A percentile compares a stretch with the other conserved stretches of the same genome.
These are phyloP conservation scores for Neonectria coccinea DNA, from an alignment of 2,329 filamentous ascomycete species.

Conservation along the genomic window DNA sequence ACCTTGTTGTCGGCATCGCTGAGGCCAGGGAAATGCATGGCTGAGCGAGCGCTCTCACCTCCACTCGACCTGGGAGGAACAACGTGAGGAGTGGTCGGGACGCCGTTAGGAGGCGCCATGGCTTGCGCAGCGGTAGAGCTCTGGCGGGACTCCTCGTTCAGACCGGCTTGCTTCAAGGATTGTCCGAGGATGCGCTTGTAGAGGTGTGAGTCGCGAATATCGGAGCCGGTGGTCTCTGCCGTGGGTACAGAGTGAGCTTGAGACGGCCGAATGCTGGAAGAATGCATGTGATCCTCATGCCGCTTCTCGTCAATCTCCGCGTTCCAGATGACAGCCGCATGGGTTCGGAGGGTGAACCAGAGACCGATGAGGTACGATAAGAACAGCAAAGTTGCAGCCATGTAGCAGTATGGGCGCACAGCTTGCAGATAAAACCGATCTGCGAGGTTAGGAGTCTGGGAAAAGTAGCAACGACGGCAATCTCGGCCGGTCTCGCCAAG, in stretches of 20 bases:
- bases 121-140: constrained; percentile 51
- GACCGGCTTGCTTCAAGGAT: constrained; percentile 84
- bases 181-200: constrained; percentile 96
- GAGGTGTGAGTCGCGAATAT: constrained; percentile 87
- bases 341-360: constrained; percentile 94
- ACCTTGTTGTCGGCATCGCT: constrained; percentile 85
- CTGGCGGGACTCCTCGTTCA: constrained; percentile 64
- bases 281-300: constrained; percentile 63
- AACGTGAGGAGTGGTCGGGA: constrained; percentile 71
- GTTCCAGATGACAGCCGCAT: constrained; percentile 97
- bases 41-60: constrained; percentile 53
- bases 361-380: constrained; percentile 93
- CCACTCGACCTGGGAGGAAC: constrained; percentile 77
- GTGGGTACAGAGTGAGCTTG: constrained; percentile 51
- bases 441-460: constrained; percentile 83
- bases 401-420: constrained; percentile 92
- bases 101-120: constrained; percentile 55
- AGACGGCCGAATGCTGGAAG: constrained; percentile 50
- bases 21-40: constrained; percentile 73
- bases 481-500: constrained; percentile 67
- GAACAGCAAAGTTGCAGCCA: constrained; percentile 87
- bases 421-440: constrained; percentile 92
- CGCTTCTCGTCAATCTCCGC: constrained; percentile 84
- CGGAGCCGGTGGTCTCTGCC: constrained; percentile 64
- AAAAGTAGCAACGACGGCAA: constrained; percentile 94